phyloP scores from a whole-genome alignment of 2,329 filamentous ascomycete species.

The Venturiaceae sp. region DNA sequence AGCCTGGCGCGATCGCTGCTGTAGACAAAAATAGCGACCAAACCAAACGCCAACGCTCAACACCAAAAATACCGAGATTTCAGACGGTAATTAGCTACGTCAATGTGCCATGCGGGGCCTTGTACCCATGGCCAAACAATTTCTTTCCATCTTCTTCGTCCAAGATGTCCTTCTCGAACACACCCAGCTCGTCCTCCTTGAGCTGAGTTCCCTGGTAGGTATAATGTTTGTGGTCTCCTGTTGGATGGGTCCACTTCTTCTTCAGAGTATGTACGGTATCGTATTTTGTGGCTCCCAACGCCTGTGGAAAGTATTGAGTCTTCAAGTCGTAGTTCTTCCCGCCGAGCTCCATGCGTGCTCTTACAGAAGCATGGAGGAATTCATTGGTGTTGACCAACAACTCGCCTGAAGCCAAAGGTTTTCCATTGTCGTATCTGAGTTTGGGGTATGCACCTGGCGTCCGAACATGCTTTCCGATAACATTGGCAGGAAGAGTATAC shows the following conservation, averaged over 20 bases:
- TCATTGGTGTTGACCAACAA: slow-evolving; percentile 12
- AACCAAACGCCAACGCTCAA: neutral
- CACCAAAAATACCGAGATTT: neutral
- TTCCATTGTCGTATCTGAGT: slow-evolving; percentile 9
- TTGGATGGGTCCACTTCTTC: neutral
- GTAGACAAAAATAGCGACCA: neutral
- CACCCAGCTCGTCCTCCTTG: slow-evolving; percentile 10
- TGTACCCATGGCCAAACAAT: neutral
- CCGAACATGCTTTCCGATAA: slow-evolving; percentile 9
- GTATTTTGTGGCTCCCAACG: neutral
- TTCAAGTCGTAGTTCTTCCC: slow-evolving; percentile 6
- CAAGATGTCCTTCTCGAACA: slow-evolving; percentile 10
- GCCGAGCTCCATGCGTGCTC: slow-evolving; percentile 6
- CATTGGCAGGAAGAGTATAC: slow-evolving; percentile 5
- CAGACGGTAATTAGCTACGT: neutral
- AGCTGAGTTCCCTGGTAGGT: slow-evolving; percentile 5
- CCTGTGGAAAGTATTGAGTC: slow-evolving; percentile 6
- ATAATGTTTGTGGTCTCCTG: neutral
- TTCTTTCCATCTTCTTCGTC: neutral
- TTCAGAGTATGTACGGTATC: neutral
- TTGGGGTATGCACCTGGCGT: slow-evolving; percentile 9
- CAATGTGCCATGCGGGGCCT: neutral
- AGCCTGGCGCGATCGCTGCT: neutral
- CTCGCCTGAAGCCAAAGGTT: neutral
- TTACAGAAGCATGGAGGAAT: slow-evolving; percentile 12